phyloP scores from a whole-genome alignment of 331 rosid genomes.

The Acacia pycnantha region DNA sequence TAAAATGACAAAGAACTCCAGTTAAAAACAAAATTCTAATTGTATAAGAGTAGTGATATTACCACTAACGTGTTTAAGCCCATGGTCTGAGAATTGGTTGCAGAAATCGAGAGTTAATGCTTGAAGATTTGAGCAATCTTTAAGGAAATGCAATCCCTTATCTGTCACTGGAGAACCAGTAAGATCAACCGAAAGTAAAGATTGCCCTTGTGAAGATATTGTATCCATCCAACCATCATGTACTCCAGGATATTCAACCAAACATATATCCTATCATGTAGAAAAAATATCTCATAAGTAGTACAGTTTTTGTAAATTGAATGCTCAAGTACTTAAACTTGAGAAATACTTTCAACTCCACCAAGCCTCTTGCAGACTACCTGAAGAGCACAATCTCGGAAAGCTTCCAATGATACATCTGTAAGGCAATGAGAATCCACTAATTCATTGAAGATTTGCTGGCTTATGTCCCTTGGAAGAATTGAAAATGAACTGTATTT shows the following conservation, averaged over 20 bases:
- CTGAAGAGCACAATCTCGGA: conserved; percentile 74
- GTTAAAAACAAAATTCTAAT: background rate
- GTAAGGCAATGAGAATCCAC: conserved; percentile 58
- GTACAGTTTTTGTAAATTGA: background rate
- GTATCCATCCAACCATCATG: conserved; percentile 73
- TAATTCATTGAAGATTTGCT: conserved; percentile 63
- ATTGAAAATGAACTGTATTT: conserved; percentile 47
- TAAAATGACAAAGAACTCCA: conserved; percentile 9
- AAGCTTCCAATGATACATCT: conserved; percentile 50
- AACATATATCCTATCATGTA: conserved; percentile 58
- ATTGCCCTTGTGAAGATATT: conserved; percentile 64
- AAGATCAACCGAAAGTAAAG: conserved; percentile 64
- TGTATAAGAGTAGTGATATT: conserved; percentile 16
- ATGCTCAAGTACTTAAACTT: conserved; percentile 15
- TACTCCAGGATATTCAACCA: conserved; percentile 62
- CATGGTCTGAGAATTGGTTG: conserved; percentile 60
- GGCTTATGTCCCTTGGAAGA: conserved; percentile 74
- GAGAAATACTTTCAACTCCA: conserved; percentile 26
- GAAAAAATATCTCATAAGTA: conserved; percentile 1
- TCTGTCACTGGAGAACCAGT: conserved; percentile 68
- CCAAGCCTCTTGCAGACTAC: conserved; percentile 30
- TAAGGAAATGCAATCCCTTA: conserved; percentile 48
- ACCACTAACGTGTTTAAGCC: conserved; percentile 65
- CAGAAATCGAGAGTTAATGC: conserved; percentile 55
- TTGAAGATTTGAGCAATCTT: conserved; percentile 60